Conservation (phyloP, 2,329 filamentous ascomycete species). For the Phialophora chinensis region DNA sequence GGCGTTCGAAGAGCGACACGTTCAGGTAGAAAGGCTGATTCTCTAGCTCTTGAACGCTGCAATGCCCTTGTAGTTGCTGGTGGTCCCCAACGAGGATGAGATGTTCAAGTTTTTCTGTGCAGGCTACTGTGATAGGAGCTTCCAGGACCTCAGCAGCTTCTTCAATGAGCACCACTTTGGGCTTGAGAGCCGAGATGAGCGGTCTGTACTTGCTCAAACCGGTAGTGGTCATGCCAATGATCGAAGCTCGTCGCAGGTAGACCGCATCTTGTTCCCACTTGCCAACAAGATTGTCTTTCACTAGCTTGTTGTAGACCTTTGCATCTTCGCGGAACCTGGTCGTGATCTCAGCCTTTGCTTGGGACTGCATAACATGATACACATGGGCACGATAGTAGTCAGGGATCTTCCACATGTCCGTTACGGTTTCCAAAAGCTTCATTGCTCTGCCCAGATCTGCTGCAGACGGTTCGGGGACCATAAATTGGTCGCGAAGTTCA, state of each 20-base stretch:
- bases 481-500: slow-evolving; percentile 51
- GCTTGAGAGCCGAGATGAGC: slow-evolving; percentile 69
- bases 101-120: slow-evolving; percentile 67
- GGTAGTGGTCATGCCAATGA: slow-evolving; percentile 76
- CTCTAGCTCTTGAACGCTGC: slow-evolving; percentile 65
- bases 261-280: slow-evolving; percentile 65
- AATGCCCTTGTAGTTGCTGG: slow-evolving; percentile 74
- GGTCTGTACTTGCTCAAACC: slow-evolving; percentile 80
- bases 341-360: slow-evolving; percentile 57
- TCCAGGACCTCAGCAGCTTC: slow-evolving; percentile 77
- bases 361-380: slow-evolving; percentile 68
- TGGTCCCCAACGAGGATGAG: slow-evolving; percentile 79
- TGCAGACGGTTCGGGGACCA: slow-evolving; percentile 37
- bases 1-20: slow-evolving; percentile 78
- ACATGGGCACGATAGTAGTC: slow-evolving; percentile 64
- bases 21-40: slow-evolving; percentile 69
- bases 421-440: slow-evolving; percentile 44
- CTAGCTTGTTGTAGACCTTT: slow-evolving; percentile 56
- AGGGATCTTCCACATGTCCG: slow-evolving; percentile 68
- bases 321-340: slow-evolving; percentile 58
- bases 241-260: slow-evolving; percentile 64
- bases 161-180: slow-evolving; percentile 74
- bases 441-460: slow-evolving; percentile 47
- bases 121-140: slow-evolving; percentile 63
- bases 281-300: slow-evolving; percentile 61